These are phyloP conservation scores for Phytophthora multivora DNA, from an alignment of 352 stramenopile genomes.

Conservation along the genomic window DNA sequence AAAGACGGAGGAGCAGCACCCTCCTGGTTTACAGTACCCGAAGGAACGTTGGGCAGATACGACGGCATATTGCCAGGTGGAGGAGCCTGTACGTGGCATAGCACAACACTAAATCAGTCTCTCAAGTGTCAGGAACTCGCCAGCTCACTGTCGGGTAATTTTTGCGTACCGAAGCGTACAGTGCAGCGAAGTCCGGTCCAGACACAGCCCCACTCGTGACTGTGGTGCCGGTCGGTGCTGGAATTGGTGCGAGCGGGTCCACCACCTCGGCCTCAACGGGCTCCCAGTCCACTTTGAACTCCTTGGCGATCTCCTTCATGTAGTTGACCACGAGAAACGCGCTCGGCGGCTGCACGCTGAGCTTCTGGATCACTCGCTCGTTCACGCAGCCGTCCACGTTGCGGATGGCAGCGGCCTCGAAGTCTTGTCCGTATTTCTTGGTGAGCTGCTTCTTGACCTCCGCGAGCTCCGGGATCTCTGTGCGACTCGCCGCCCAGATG, in stretches of 20 bases:
- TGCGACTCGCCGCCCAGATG: slow-evolving; percentile 92
- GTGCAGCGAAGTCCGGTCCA: slow-evolving; percentile 77
- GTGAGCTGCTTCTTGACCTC: slow-evolving; percentile 91
- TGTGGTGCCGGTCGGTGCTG: slow-evolving; percentile 86
- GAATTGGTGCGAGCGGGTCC: slow-evolving; percentile 88
- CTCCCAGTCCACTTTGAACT: slow-evolving; percentile 95
- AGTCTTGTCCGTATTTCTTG: slow-evolving; percentile 92
- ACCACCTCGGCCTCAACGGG: slow-evolving; percentile 76
- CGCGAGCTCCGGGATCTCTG: slow-evolving; percentile 92
- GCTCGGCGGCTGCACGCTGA: slow-evolving; percentile 93
- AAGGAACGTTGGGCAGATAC: slow-evolving; percentile 48
- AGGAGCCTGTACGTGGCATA: slow-evolving; percentile 38
- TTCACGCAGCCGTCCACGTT: slow-evolving; percentile 93
- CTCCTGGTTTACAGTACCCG: slow-evolving; percentile 27
- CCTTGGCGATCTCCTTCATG: slow-evolving; percentile 95
- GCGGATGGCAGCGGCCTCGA: slow-evolving; percentile 74
- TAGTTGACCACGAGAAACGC: slow-evolving; percentile 95
- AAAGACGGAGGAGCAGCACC: slow-evolving; percentile 16
- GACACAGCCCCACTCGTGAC: slow-evolving; percentile 83
- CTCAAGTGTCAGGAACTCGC: too few species aligned
- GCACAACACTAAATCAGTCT: background rate
- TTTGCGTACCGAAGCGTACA: slow-evolving; percentile 66
- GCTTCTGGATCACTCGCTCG: slow-evolving; percentile 92
- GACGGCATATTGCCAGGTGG: slow-evolving; percentile 49
- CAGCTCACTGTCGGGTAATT: too few species aligned